These are phyloP conservation scores for Kluyveromyces sp. DNA, from an alignment of 1,139 yeast genomes.

Conservation along the genomic window DNA sequence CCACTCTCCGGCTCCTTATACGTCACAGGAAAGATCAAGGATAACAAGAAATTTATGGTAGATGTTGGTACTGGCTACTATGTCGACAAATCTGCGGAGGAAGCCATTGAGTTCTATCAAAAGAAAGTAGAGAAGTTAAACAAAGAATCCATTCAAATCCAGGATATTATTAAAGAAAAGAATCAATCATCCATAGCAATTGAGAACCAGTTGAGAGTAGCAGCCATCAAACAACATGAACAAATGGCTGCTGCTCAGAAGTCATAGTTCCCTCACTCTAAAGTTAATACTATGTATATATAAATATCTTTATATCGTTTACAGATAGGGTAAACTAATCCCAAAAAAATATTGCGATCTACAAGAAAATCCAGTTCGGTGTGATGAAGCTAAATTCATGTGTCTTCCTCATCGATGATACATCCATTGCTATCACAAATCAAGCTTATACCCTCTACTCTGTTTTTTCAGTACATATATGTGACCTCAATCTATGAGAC, in stretches of 20 bases:
- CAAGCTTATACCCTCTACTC: too few relatives aligned
- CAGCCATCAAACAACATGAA: slow-evolving; percentile 21
- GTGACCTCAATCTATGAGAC: too few relatives aligned
- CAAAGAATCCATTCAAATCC: slow-evolving; percentile 67
- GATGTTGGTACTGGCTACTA: slow-evolving; percentile 96
- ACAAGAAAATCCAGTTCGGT: too few relatives aligned
- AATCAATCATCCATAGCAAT: slow-evolving; percentile 26
- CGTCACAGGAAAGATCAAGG: slow-evolving; percentile 70
- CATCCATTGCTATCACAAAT: too few relatives aligned
- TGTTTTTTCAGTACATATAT: too few relatives aligned
- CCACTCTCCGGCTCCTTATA: slow-evolving; percentile 87
- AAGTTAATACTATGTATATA: too few relatives aligned
- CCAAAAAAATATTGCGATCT: too few relatives aligned
- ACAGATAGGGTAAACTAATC: too few relatives aligned
- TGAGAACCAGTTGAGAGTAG: slow-evolving; percentile 26
- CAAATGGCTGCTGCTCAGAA: slow-evolving; percentile 11
- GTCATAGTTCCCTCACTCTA: slow-evolving; percentile 6
- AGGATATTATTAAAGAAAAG: slow-evolving; percentile 64
- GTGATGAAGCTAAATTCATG: too few relatives aligned
- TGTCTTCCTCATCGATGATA: too few relatives aligned
- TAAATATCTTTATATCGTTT: too few relatives aligned
- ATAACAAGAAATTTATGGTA: slow-evolving; percentile 66
- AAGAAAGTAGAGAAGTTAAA: slow-evolving; percentile 65
- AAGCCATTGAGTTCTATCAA: slow-evolving; percentile 67
- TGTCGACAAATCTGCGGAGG: slow-evolving; percentile 67